Evolutionary conservation across 768 basidiomycete species (phyloP), one percentile per base, ranked within the genome.

Genomic region (Porphyrellus cyaneotinctus): DNA sequence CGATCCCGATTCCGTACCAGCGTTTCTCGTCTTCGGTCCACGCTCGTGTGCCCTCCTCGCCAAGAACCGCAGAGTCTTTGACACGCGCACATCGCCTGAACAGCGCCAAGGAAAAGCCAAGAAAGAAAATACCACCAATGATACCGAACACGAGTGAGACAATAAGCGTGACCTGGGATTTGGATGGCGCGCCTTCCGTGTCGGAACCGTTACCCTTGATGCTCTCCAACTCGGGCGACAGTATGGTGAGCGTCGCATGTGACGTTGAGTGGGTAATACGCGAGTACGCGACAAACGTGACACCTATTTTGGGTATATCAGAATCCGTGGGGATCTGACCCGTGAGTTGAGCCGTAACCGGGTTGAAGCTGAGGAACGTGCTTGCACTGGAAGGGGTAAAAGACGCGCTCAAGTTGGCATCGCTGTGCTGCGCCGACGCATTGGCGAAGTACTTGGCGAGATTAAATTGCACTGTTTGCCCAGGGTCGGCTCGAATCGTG

Each of bases 221-320:
- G 68, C 57, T 71, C 68, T 52, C 73, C 67, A 41, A 64, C 49
- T 31, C 73, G 58, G 38, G 76, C 65, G 51, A 84, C 65, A 49
- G 76, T 28, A 90, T 71, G 1, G 75, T 67, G 17, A 89, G 73
- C 49, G 58, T 77, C 2, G 85, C 75, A 60, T 88, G 85, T 18
- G 87, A 90, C 2, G 81, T 87, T 15, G 87, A 85, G 58, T 84
- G 87, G 2, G 83, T 87, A 18, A 77, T 49, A 33, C 65, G 72
- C 30, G 84, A 87, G 66, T 83, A 87, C 3, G 87, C 88, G 8
- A 83, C 82, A 58, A 90, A 86, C 4, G 79, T 80, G 44, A 82
- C 71, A 2, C 70, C 67, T 36, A 83, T 74, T 39, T 75, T 73
- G 17, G 75, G 62, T 28, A 58, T 57, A 26, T 72, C 58, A 22